Percentiles rank a stretch among this genome's conserved stretches.
Conservation (phyloP, 768 basidiomycete species). For the Termitomyces bulborhizus region DNA sequence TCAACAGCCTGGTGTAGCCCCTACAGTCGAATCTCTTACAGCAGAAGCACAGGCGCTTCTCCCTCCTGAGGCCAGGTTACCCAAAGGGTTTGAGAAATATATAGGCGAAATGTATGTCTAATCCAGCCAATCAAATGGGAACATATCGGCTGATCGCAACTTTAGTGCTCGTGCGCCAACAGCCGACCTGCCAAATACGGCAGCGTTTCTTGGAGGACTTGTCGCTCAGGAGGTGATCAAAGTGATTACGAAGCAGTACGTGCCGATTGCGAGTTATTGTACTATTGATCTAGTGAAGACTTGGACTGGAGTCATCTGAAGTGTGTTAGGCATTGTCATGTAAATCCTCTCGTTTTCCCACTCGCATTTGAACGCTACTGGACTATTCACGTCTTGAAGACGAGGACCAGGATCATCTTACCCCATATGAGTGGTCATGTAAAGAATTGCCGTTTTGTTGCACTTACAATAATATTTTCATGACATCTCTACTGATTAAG, state of each 20-base stretch:
- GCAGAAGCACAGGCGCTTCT: slow-evolving; percentile 44
- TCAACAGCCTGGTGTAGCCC: slow-evolving; percentile 24
- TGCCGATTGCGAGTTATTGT: slow-evolving; percentile 82
- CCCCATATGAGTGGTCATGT: background rate
- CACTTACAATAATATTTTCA: too few relatives aligned
- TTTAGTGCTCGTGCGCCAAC: slow-evolving; percentile 70
- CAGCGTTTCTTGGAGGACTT: slow-evolving; percentile 89
- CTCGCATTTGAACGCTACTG: background rate
- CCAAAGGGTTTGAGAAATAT: slow-evolving; percentile 50
- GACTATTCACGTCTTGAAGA: background rate
- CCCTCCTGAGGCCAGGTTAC: slow-evolving; percentile 42
- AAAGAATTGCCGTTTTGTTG: too few relatives aligned
- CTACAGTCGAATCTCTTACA: slow-evolving; percentile 47
- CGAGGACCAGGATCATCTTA: background rate
- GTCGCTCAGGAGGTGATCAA: slow-evolving; percentile 98
- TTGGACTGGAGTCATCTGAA: slow-evolving; percentile 56
- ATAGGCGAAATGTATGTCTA: slow-evolving; percentile 74
- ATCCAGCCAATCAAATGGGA: background rate
- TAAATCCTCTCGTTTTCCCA: background rate
- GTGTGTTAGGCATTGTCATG: background rate
- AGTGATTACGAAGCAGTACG: slow-evolving; percentile 92
- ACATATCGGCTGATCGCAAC: slow-evolving; percentile 9
- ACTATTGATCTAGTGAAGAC: slow-evolving; percentile 80
- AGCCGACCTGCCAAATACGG: slow-evolving; percentile 87
- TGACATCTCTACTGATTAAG: too few relatives aligned